Evolutionary conservation across 116 monocot genomes (phyloP).

Genomic region (Iris pallida): DNA sequence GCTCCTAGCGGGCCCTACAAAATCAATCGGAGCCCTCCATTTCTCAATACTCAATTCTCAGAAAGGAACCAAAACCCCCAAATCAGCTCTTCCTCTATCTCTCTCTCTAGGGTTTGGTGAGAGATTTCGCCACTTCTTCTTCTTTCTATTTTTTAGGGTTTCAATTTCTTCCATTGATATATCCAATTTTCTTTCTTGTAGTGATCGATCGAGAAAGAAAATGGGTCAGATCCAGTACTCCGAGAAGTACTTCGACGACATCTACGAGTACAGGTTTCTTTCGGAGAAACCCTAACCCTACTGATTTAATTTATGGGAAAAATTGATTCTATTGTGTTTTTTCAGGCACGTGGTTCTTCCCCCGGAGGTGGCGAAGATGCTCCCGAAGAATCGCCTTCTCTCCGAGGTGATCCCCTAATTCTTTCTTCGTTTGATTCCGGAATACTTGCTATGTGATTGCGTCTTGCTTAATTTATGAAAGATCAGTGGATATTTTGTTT

Average conservation of each 20-base stretch:
- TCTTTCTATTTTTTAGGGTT: too few species aligned
- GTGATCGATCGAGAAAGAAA: neutral
- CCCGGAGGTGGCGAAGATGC: conserved; percentile 80
- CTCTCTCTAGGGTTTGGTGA: neutral
- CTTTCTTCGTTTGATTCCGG: neutral
- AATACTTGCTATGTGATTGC: too few species aligned
- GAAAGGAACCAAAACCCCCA: too few species aligned
- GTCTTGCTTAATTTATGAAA: too few species aligned
- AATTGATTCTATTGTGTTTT: neutral
- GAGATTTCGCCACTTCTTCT: neutral
- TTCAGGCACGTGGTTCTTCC: conserved; percentile 83
- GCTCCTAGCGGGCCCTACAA: too few species aligned
- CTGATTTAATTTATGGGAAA: too few species aligned
- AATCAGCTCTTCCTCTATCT: too few species aligned
- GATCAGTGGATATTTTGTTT: too few species aligned
- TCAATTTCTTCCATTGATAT: too few species aligned
- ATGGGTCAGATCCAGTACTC: conserved; percentile 79
- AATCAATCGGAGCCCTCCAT: too few species aligned
- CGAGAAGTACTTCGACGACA: conserved; percentile 68
- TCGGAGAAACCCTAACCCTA: neutral
- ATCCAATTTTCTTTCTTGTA: neutral
- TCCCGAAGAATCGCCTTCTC: conserved; percentile 82
- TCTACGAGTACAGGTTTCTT: conserved; percentile 53
- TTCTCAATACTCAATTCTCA: too few species aligned
- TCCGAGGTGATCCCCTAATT: conserved; percentile 45